Evolutionary conservation across 2,329 filamentous ascomycete species (phyloP).

Genomic region (Neonectria hederae): DNA sequence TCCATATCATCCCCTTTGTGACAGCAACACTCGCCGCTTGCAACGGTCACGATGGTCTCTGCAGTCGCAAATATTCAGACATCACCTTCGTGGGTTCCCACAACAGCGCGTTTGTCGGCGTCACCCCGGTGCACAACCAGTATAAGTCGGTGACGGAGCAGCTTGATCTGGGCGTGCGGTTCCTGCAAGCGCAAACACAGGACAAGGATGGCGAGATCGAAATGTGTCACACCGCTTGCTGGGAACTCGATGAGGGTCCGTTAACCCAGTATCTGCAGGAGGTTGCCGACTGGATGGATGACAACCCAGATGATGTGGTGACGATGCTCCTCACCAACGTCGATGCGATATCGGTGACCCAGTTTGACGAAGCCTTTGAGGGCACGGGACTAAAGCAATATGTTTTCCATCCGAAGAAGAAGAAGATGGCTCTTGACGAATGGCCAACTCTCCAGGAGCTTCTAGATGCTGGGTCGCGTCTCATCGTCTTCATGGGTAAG

Average conservation of each 20-base stretch:
- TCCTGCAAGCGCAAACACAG: conserved; percentile 72
- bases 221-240: conserved; percentile 73
- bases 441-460: conserved; percentile 77
- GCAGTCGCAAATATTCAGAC: conserved; percentile 65
- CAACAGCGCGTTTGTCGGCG: conserved; percentile 71
- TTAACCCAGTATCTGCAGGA: conserved; percentile 64
- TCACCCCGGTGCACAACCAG: conserved; percentile 66
- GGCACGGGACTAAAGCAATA: conserved; percentile 64
- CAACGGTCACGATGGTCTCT: conserved; percentile 67
- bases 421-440: conserved; percentile 54
- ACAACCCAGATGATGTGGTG: conserved; percentile 68
- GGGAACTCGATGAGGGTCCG: conserved; percentile 66
- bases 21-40: conserved; percentile 50
- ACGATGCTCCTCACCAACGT: conserved; percentile 71
- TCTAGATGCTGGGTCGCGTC: conserved; percentile 68
- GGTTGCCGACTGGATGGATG: conserved; percentile 69
- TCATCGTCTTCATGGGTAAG: conserved; percentile 76
- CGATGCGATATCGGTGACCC: conserved; percentile 64
- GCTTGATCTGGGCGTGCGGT: conserved; percentile 69
- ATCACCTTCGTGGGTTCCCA: conserved; percentile 72
- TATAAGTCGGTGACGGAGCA: conserved; percentile 66
- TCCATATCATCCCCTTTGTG: conserved; percentile 31
- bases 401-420: conserved; percentile 62
- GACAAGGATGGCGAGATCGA: conserved; percentile 60
- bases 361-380: conserved; percentile 65